Percentiles rank a stretch among this genome's conserved stretches.
phyloP scores from a whole-genome alignment of 2,329 filamentous ascomycete genomes.

The Alternaria metachromatica region DNA sequence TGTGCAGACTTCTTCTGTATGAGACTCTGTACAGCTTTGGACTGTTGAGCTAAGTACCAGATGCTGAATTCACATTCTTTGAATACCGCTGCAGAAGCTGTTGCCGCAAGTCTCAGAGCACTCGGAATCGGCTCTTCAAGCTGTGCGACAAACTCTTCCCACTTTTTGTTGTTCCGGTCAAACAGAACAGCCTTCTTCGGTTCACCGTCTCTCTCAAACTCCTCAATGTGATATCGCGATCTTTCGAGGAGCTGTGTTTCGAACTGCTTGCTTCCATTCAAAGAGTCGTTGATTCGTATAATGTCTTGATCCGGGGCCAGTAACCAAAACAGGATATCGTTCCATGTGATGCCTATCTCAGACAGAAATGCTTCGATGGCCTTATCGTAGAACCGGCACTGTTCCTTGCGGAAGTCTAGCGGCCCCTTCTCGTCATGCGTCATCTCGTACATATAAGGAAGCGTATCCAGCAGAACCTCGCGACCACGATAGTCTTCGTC shows the following conservation, averaged over 20 bases:
- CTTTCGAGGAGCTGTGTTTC: constrained; percentile 21
- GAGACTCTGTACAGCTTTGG: constrained; percentile 18
- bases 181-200: constrained; percentile 22
- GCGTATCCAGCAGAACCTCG: constrained; percentile 29
- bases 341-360: constrained; percentile 45
- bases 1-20: constrained; percentile 7
- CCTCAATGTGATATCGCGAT: constrained; percentile 33
- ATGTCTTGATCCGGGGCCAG: constrained; percentile 37
- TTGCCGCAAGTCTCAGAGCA: constrained; percentile 40
- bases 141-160: constrained; percentile 37
- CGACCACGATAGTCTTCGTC: constrained; percentile 29
- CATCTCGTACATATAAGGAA: constrained; percentile 41
- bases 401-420: constrained; percentile 42
- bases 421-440: constrained; percentile 29
- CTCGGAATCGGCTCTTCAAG: constrained; percentile 33
- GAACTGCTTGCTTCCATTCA: constrained; percentile 5
- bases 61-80: constrained; percentile 46
- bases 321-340: constrained; percentile 49
- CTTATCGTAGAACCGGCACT: constrained; percentile 44
- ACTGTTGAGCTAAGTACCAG: constrained; percentile 51
- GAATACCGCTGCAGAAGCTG: constrained; percentile 48
- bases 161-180: constrained; percentile 36
- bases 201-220: constrained; percentile 16
- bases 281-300: constrained; percentile 15
- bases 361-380: constrained; percentile 46